A percentile compares a stretch with the other conserved stretches of the same genome.
Conservation (phyloP, 1,284 basidiomycete genomes). For the Sparassis latifolia region DNA sequence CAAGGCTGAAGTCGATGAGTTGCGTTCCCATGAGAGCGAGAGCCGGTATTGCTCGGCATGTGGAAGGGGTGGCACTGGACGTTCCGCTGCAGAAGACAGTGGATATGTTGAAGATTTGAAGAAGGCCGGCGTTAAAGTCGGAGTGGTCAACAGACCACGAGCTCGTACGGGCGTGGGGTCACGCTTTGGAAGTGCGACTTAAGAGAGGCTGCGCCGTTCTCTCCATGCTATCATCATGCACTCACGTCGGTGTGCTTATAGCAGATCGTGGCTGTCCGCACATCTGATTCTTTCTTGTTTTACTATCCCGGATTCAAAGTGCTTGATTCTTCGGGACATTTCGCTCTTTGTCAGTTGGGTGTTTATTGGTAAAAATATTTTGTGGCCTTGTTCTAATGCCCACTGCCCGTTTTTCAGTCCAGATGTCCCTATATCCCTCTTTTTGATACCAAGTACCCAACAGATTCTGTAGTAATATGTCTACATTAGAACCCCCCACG, state of each 20-base stretch:
- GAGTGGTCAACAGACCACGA: slow-evolving; percentile 60
- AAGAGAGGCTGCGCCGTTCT: slow-evolving; percentile 7
- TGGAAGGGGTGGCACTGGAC: slow-evolving; percentile 38
- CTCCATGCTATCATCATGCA: background rate
- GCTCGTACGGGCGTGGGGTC: slow-evolving; percentile 56
- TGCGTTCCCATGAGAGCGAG: slow-evolving; percentile 35
- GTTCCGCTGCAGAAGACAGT: slow-evolving; percentile 4
- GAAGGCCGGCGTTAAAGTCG: slow-evolving; percentile 22
- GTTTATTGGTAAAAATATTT: slow-evolving; percentile 15
- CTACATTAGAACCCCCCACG: background rate
- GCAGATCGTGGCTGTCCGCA: too few relatives aligned
- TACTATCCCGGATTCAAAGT: background rate
- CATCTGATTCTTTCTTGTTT: too few relatives aligned
- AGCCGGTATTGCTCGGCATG: slow-evolving; percentile 52
- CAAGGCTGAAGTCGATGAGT: slow-evolving; percentile 55
- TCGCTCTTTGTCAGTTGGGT: slow-evolving; percentile 7
- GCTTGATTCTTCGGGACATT: slow-evolving; percentile 1
- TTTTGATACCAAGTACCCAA: background rate
- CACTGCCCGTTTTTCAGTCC: background rate
- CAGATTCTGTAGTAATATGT: slow-evolving; percentile 2
- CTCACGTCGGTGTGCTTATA: too few relatives aligned
- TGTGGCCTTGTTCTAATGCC: slow-evolving; percentile 2
- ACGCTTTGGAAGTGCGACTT: slow-evolving; percentile 51
- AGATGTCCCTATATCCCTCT: background rate
- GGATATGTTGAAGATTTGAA: slow-evolving; percentile 16